Base-by-base conservation (phyloP, 1,284 basidiomycete species). In the Ceratobasidium sp. region DNA sequence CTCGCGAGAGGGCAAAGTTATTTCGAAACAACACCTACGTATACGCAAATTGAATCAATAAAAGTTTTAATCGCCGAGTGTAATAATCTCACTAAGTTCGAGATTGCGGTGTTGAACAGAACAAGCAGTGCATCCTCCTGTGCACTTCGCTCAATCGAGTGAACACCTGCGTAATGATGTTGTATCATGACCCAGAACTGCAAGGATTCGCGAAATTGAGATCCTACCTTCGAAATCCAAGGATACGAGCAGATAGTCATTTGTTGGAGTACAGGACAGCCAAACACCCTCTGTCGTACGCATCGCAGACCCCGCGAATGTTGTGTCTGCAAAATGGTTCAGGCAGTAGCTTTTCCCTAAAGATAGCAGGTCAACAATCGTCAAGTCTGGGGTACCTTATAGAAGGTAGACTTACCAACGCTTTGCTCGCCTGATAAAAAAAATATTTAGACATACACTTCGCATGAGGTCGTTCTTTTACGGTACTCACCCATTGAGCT, bases 261-360 rank as follows among this genome's bases (percentile, higher is more conserved):
- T 77, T 0, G 85, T 86, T 0, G 86, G 86, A 1, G 86, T 86
- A 11, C 72, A 72, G 0, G 86, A 85, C 81, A 87, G 27, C 62
- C 62, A 67, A 1, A 67, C 44, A 54, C 71, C 64, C 21, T 72
- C 86, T 14, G 83, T 87, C 1, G 85, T 87, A 25, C 85, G 77
- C 85, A 87, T 86, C 0, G 86, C 86, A 4, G 83, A 85, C 0
- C 85, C 87, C 21, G 86, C 85, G 72, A 87, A 88, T 0, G 85
- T 86, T 0, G 86, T 85, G 72, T 87, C 85, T 0, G 80, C 82
- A 23, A 88, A 78, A 73, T 87, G 86, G 50, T 88, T 87, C 7
- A 87, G 74, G 0, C 83, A 78, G 70, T 83, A 87, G 64, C 82
- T 71, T 41, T 72, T 70, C 9, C 62, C 66, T 68, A 56, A 14